Percentiles rank a stretch among this genome's conserved stretches.
Conservation (phyloP, 108 stramenopile species). For the Cyclotella kingstonii region DNA sequence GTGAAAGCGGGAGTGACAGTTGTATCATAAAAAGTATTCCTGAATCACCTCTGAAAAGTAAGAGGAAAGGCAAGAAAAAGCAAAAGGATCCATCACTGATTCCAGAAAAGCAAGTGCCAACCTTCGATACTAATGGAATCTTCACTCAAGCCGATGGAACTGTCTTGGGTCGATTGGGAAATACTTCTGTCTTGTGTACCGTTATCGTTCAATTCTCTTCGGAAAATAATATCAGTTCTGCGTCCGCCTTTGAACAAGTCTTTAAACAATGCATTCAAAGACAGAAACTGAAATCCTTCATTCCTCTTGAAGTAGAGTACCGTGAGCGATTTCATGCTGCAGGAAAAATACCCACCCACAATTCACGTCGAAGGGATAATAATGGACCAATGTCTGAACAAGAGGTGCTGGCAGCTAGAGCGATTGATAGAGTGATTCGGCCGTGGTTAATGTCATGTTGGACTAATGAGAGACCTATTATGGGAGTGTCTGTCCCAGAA, state of each 20-base stretch:
- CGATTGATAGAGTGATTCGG: conserved; percentile 63
- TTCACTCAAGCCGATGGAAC: conserved; percentile 24
- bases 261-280: conserved; percentile 9
- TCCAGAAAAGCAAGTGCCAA: not conserved
- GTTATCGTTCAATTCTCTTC: not conserved
- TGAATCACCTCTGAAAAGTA: too few species aligned
- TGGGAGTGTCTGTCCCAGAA: conserved; percentile 18
- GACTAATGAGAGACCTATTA: too few species aligned
- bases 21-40: too few species aligned
- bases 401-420: conserved; percentile 61
- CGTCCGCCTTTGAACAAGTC: conserved; percentile 6
- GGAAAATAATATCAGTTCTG: not conserved
- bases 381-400: conserved; percentile 35
- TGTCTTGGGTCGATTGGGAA: conserved; percentile 16
- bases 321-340: conserved; percentile 64
- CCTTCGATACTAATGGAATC: conserved; percentile 11
- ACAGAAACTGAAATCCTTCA: conserved; percentile 17
- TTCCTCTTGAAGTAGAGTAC: conserved; percentile 60
- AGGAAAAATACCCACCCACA: conserved; percentile 55
- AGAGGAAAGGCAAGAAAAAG: too few species aligned
- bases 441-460: conserved; percentile 46
- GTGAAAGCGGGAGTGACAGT: too few species aligned
- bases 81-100: not conserved
- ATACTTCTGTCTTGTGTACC: conserved; percentile 18
- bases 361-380: conserved; percentile 51